phyloP scores from a whole-genome alignment of 1,284 basidiomycete species.

The Meripilus lineatus region DNA sequence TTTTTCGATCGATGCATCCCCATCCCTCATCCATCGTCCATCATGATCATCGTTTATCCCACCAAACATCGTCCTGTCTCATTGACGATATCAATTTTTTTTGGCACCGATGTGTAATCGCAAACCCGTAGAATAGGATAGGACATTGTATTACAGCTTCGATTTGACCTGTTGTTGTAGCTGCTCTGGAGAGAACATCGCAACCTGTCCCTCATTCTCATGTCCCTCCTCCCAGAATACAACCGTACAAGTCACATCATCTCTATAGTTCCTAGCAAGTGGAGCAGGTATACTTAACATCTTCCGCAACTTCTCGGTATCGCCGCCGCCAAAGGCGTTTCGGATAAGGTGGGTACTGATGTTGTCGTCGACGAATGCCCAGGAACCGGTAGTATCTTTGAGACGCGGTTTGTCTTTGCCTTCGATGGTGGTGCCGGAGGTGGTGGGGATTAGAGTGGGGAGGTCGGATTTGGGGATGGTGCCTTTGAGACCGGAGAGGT shows the following conservation, averaged over 20 bases:
- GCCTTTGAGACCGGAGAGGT: constrained; percentile 72
- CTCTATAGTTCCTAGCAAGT: constrained; percentile 72
- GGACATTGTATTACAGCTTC: constrained; percentile 28
- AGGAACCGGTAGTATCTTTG: constrained; percentile 42
- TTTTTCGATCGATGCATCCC: too few species aligned
- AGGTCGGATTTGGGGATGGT: constrained; percentile 55
- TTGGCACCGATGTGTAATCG: too few species aligned
- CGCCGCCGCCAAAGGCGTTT: constrained; percentile 89
- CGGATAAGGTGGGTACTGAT: constrained; percentile 88
- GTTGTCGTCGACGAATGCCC: constrained; percentile 87
- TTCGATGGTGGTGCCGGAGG: constrained; percentile 54
- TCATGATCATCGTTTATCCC: too few species aligned
- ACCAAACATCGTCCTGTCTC: too few species aligned
- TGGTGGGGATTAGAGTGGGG: constrained; percentile 47
- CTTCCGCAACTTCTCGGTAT: constrained; percentile 61
- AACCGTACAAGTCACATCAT: constrained; percentile 90
- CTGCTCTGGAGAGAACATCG: constrained; percentile 6
- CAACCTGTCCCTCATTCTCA: constrained; percentile 29
- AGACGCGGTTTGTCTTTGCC: constrained; percentile 49
- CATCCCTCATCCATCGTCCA: too few species aligned
- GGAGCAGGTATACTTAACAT: constrained; percentile 86
- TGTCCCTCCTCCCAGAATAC: constrained; percentile 74
- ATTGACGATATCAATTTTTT: too few species aligned
- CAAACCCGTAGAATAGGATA: constrained; percentile 21
- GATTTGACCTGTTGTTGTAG: constrained; percentile 27